These are phyloP conservation scores for Hanseniaspora mollemarum DNA, from an alignment of 805 yeast genomes.

Conservation along the genomic window DNA sequence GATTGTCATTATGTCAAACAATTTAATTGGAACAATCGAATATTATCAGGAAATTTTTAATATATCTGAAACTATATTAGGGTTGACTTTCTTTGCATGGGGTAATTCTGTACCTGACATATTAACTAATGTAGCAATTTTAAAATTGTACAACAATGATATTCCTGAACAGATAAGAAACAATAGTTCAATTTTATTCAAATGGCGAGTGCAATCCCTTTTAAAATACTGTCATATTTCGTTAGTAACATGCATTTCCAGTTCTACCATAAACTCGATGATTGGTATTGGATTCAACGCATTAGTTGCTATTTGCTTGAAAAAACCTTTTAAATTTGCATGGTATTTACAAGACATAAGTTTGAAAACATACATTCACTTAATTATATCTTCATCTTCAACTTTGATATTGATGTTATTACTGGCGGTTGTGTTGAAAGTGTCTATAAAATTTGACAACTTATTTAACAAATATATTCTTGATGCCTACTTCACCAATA, in stretches of 20 bases:
- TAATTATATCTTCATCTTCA: slow-evolving; percentile 23
- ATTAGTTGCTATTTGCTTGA: slow-evolving; percentile 32
- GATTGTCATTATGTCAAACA: slow-evolving; percentile 29
- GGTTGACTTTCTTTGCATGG: slow-evolving; percentile 82
- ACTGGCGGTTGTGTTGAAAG: background rate
- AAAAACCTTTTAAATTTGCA: slow-evolving; percentile 16
- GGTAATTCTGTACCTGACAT: slow-evolving; percentile 93
- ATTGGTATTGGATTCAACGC: slow-evolving; percentile 78
- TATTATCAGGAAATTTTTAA: slow-evolving; percentile 27
- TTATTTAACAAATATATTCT: background rate
- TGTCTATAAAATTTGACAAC: background rate
- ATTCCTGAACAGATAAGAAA: slow-evolving; percentile 21
- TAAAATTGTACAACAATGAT: slow-evolving; percentile 37
- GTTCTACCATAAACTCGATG: slow-evolving; percentile 69
- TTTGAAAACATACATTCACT: slow-evolving; percentile 20
- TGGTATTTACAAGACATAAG: slow-evolving; percentile 18
- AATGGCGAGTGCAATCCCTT: slow-evolving; percentile 18
- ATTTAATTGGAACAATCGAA: slow-evolving; percentile 29
- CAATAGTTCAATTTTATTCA: slow-evolving; percentile 17
- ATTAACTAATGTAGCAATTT: slow-evolving; percentile 73
- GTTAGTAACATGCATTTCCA: slow-evolving; percentile 84
- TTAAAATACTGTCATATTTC: slow-evolving; percentile 82
- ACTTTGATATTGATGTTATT: slow-evolving; percentile 16
- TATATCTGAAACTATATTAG: slow-evolving; percentile 72
- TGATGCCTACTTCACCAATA: slow-evolving; percentile 1